phyloP scores from a whole-genome alignment of 1,284 basidiomycete species.

The Xerocomus minutiporus region DNA sequence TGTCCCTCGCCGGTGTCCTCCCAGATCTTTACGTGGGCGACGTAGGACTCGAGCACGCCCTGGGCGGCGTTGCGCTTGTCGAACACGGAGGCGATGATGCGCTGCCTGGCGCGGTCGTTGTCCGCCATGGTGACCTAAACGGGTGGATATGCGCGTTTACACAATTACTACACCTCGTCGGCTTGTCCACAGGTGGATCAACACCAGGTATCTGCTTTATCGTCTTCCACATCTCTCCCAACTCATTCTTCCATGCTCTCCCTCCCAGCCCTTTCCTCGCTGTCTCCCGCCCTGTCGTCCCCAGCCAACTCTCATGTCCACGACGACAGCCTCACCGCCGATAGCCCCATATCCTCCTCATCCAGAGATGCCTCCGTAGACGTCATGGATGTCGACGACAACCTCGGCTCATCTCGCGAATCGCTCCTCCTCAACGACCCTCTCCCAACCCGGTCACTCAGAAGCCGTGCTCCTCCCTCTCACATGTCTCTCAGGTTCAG shows the following conservation, averaged over 20 bases:
- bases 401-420: constrained; percentile 27
- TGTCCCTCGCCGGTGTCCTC: constrained; percentile 72
- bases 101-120: constrained; percentile 48
- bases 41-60: constrained; percentile 69
- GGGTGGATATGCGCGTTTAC: not conserved
- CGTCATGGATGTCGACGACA: constrained; percentile 26
- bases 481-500: constrained; percentile 28
- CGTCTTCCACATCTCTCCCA: constrained; percentile 4
- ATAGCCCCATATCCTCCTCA: constrained; percentile 31
- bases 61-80: constrained; percentile 61
- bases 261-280: not conserved
- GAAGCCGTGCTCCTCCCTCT: constrained; percentile 16
- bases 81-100: constrained; percentile 84
- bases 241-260: constrained; percentile 2
- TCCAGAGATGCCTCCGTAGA: constrained; percentile 34
- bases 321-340: constrained; percentile 27
- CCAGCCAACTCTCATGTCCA: constrained; percentile 28
- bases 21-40: constrained; percentile 86
- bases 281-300: constrained; percentile 25
- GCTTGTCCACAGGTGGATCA: constrained; percentile 13
- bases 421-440: constrained; percentile 24
- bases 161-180: constrained; percentile 1
- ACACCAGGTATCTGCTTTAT: constrained; percentile 5
- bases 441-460: constrained; percentile 26
- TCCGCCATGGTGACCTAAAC: constrained; percentile 47